These are phyloP conservation scores for Epichloe hybrida DNA, from an alignment of 2,329 filamentous ascomycete genomes.

Conservation along the genomic window DNA sequence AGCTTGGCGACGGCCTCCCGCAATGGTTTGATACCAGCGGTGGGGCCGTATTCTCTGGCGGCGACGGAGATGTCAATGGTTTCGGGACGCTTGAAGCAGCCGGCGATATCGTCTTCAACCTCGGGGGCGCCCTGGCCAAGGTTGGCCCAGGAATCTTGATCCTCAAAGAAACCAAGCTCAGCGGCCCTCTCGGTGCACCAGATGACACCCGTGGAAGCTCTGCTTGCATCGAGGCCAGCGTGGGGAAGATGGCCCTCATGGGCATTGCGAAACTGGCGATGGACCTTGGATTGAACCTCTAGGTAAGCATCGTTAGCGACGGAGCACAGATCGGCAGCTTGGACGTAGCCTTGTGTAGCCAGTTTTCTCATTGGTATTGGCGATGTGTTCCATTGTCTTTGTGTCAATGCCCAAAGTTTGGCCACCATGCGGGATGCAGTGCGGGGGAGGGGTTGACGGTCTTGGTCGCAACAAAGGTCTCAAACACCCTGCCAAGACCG, in stretches of 20 bases:
- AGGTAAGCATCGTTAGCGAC: slow-evolving; percentile 7
- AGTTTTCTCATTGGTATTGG: not conserved
- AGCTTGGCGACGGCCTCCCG: slow-evolving; percentile 79
- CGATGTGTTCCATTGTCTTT: not conserved
- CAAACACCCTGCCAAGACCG: not conserved
- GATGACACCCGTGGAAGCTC: slow-evolving; percentile 84
- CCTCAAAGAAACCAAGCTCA: slow-evolving; percentile 77
- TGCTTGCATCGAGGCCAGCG: slow-evolving; percentile 75
- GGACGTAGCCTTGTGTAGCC: not conserved
- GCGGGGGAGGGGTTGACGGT: slow-evolving; percentile 1
- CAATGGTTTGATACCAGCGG: slow-evolving; percentile 83
- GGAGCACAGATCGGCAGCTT: not conserved
- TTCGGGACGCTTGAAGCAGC: slow-evolving; percentile 72
- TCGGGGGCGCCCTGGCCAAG: slow-evolving; percentile 93
- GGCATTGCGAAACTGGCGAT: slow-evolving; percentile 76
- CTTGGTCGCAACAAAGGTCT: not conserved
- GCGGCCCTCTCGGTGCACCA: slow-evolving; percentile 82
- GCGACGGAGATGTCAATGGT: slow-evolving; percentile 65
- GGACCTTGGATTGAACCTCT: slow-evolving; percentile 75
- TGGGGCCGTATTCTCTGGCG: slow-evolving; percentile 82
- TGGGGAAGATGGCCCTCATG: slow-evolving; percentile 87
- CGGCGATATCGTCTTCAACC: slow-evolving; percentile 83
- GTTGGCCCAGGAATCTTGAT: slow-evolving; percentile 79
- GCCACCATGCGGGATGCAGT: not conserved
- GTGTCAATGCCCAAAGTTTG: not conserved